Base-by-base conservation (phyloP, 1,139 yeast species). In the Saccharomyces hybrid region DNA sequence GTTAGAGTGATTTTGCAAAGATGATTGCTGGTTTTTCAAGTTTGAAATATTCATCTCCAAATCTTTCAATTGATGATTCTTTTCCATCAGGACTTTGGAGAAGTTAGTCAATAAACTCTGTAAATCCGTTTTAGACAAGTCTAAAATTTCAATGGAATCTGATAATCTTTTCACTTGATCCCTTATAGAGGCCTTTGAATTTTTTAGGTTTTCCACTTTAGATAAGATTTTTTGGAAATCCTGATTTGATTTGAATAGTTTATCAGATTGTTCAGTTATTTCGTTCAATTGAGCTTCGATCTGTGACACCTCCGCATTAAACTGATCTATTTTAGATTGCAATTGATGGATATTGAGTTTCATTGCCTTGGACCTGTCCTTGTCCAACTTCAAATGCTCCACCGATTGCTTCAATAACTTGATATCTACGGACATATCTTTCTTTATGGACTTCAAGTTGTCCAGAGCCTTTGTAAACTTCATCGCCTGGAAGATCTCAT, bases 401-500 rank as follows among this genome's bases (percentile, higher is more conserved):
- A 88, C 96, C 31, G 87, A 82, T 63, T 88, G 90, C 59, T 86
- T 84, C 51, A 89, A 76, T 21, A 91, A 69, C 65, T 86, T 87
- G 51, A 88, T 86, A 57, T 89, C 95, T 1, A 77, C 75, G 4
- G 82, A 73, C 80, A 89, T 81, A 53, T 89, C 96, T 65, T 90
- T 91, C 56, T 88, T 81, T 50, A 90, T 80, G 0, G 70, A 69
- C 67, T 90, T 91, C 65, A 95, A 77, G 57, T 80, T 83, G 56
- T 91, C 97, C 50, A 93, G 74, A 1, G 95, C 96, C 67, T 88
- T 91, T 1, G 97, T 90, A 64, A 87, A 95, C 69, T 89, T 90
- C 62, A 90, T 81, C 0, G 98, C 96, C 69, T 95, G 98, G 64
- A 95, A 95, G 5, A 95, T 93, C 68, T 93, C 99, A 70, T 95